A percentile compares a stretch with the other conserved stretches of the same genome.
Evolutionary conservation across 768 basidiomycete species (phyloP).

Genomic region (Mycena maculata): DNA sequence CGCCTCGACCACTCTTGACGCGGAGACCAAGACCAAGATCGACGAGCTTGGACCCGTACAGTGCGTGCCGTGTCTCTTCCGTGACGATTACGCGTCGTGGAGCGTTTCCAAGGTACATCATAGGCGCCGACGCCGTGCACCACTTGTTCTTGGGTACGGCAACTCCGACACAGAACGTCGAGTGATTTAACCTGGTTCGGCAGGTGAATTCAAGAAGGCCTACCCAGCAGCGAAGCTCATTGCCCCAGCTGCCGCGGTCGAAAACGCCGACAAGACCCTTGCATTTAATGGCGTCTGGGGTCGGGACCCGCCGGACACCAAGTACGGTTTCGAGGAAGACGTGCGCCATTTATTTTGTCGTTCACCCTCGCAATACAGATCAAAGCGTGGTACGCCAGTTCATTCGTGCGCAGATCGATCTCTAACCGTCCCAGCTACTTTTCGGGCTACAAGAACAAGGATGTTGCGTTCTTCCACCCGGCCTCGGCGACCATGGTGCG

Average conservation of each 20-base stretch:
- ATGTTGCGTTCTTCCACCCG: conserved; percentile 84
- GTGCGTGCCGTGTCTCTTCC: conserved; percentile 46
- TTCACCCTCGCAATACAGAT: conserved; percentile 44
- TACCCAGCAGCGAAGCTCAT: conserved; percentile 80
- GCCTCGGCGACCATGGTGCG: conserved; percentile 67
- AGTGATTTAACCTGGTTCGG: neutral
- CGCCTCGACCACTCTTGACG: conserved; percentile 78
- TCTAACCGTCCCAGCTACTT: conserved; percentile 63
- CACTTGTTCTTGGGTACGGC: conserved; percentile 66
- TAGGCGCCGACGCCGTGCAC: conserved; percentile 68
- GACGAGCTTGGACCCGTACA: conserved; percentile 76
- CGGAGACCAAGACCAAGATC: conserved; percentile 71
- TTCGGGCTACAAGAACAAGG: conserved; percentile 77
- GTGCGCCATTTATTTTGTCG: conserved; percentile 36
- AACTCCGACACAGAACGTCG: conserved; percentile 17
- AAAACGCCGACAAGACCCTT: conserved; percentile 61
- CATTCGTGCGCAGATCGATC: neutral
- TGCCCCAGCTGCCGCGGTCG: conserved; percentile 67
- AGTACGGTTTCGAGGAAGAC: conserved; percentile 85
- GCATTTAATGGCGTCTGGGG: conserved; percentile 78
- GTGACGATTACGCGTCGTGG: conserved; percentile 5
- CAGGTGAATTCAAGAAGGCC: conserved; percentile 71
- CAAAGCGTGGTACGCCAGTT: conserved; percentile 57
- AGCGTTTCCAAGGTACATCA: conserved; percentile 58
- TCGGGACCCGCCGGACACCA: conserved; percentile 66